Conservation (phyloP, 2,329 filamentous ascomycete species). For the Diaporthe ilicicola region DNA sequence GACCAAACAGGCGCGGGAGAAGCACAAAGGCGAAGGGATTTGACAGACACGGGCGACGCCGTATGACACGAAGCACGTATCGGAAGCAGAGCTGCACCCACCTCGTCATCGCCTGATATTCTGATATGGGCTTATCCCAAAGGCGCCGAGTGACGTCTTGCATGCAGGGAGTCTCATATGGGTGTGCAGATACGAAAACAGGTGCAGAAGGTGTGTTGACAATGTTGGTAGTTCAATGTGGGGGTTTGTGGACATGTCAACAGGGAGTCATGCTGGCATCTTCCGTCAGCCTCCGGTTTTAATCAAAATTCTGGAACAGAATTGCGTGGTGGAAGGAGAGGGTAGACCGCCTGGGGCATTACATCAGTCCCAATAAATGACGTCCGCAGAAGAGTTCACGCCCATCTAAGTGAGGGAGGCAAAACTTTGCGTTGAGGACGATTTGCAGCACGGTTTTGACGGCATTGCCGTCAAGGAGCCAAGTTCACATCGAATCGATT, state of each 20-base stretch:
- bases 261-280: constrained; percentile 19
- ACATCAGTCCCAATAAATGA: constrained; percentile 4
- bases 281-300: constrained; percentile 13
- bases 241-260: neutral
- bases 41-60: neutral
- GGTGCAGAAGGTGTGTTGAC: neutral
- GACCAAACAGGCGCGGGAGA: neutral
- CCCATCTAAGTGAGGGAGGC: neutral
- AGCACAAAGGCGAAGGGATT: neutral
- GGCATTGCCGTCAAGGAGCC: neutral
- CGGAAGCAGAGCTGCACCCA: neutral
- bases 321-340: neutral
- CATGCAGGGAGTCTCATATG: constrained; percentile 12
- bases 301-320: neutral
- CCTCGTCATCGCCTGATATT: neutral
- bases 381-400: neutral
- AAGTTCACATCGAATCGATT: neutral
- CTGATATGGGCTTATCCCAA: neutral
- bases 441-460: neutral
- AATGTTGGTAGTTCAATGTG: neutral
- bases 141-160: constrained; percentile 19
- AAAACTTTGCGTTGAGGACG: neutral
- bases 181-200: constrained; percentile 13
- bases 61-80: neutral
- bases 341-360: neutral